phyloP scores from a whole-genome alignment of 208 protist genomes.

The Leishmania lainsoni region DNA sequence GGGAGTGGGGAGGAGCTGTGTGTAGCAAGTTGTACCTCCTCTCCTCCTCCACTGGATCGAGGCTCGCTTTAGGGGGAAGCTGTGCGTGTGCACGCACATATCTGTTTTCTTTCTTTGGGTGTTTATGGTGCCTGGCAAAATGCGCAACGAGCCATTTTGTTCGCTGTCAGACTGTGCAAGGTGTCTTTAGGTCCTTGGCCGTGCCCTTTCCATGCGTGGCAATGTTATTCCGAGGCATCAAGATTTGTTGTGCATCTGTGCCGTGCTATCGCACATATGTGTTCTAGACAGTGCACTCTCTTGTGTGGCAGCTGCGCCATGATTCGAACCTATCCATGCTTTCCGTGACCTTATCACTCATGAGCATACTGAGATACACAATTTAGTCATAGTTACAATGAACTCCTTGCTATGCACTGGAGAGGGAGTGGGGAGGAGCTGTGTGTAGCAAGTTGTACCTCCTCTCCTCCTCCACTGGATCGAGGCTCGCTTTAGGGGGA shows the following conservation, averaged over 20 bases:
- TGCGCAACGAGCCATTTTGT: background rate
- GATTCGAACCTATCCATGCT: slow-evolving; percentile 36
- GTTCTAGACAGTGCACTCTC: background rate
- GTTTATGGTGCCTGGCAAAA: background rate
- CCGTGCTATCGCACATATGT: background rate
- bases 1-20: background rate
- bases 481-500: background rate
- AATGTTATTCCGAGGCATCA: slow-evolving; percentile 36
- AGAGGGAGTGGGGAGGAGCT: background rate
- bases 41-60: background rate
- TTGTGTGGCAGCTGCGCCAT: background rate
- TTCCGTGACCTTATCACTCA: slow-evolving; percentile 26
- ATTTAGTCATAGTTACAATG: slow-evolving; percentile 36
- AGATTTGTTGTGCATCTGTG: slow-evolving; percentile 13
- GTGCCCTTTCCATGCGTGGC: slow-evolving; percentile 6
- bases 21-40: background rate
- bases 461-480: background rate
- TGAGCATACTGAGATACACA: slow-evolving; percentile 33
- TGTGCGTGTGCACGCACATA: background rate
- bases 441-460: background rate
- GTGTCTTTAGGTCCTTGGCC: slow-evolving; percentile 40
- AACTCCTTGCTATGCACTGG: background rate
- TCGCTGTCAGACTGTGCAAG: background rate
- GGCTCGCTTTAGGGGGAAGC: background rate
- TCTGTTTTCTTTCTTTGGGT: background rate